Conservation (phyloP, 352 stramenopile genomes). For the Sclerospora graminicola region DNA sequence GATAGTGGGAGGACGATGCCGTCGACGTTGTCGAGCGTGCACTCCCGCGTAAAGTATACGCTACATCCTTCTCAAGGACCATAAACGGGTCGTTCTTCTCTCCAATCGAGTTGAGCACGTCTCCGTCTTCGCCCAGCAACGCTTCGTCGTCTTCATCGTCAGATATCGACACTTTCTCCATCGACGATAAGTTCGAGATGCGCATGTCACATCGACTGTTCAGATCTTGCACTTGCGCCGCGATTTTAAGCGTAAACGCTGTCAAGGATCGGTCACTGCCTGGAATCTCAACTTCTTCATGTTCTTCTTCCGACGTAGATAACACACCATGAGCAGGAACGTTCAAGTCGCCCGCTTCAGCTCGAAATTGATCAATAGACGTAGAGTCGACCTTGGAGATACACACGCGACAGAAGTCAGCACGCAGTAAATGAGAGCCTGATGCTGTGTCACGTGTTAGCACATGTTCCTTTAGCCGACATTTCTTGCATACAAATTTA, state of each 20-base stretch:
- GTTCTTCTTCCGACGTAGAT: slow-evolving; percentile 6
- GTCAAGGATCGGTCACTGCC: slow-evolving; percentile 20
- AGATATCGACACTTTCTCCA: slow-evolving; percentile 20
- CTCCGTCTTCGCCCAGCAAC: slow-evolving; percentile 13
- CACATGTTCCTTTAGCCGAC: slow-evolving; percentile 23
- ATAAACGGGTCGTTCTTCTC: slow-evolving; percentile 16
- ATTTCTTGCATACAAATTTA: slow-evolving; percentile 26
- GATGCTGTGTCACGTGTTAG: slow-evolving; percentile 13
- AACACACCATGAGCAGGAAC: slow-evolving; percentile 3
- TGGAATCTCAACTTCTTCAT: slow-evolving; percentile 17
- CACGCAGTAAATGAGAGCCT: slow-evolving; percentile 13
- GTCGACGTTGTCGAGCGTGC: slow-evolving; percentile 25
- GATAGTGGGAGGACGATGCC: slow-evolving; percentile 16
- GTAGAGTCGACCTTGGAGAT: slow-evolving; percentile 21
- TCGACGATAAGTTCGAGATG: slow-evolving; percentile 23
- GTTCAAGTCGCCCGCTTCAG: slow-evolving; percentile 4
- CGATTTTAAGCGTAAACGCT: slow-evolving; percentile 25
- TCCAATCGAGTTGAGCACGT: slow-evolving; percentile 29
- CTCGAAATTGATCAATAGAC: slow-evolving; percentile 18
- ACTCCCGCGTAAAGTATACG: slow-evolving; percentile 16
- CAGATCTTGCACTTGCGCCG: slow-evolving; percentile 18
- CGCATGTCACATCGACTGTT: slow-evolving; percentile 11
- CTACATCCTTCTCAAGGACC: slow-evolving; percentile 15
- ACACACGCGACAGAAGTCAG: slow-evolving; percentile 24
- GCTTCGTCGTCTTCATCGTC: slow-evolving; percentile 22